Percentiles rank a stretch among this genome's conserved stretches.
These are phyloP conservation scores for Pestalotiopsis sp. DNA, from an alignment of 2,329 filamentous ascomycete genomes.

Conservation along the genomic window DNA sequence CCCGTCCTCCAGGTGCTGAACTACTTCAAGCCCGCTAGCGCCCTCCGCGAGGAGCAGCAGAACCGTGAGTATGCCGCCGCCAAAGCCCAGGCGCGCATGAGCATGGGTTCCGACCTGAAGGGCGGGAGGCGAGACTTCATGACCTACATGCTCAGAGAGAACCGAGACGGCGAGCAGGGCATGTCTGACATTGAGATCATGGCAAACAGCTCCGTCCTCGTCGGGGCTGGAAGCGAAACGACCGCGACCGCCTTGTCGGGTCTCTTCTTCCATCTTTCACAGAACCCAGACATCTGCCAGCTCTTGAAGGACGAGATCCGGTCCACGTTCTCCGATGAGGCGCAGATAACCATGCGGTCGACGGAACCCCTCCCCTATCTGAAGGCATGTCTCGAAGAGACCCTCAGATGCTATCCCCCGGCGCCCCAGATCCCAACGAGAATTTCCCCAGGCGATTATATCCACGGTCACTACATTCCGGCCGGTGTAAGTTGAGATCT, in stretches of 20 bases:
- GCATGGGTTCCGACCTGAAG: neutral
- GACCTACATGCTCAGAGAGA: neutral
- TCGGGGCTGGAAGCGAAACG: neutral
- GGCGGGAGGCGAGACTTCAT: conserved; percentile 1
- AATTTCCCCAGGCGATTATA: conserved; percentile 22
- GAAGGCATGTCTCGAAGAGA: conserved; percentile 14
- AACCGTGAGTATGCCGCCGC: neutral
- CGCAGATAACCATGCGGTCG: neutral
- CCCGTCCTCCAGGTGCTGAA: neutral
- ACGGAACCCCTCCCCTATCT: neutral
- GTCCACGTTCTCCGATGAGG: neutral
- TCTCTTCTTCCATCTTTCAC: neutral
- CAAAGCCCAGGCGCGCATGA: conserved; percentile 1
- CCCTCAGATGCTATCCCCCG: conserved; percentile 1
- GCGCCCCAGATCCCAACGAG: conserved; percentile 19
- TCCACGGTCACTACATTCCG: conserved; percentile 27
- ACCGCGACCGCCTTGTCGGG: neutral
- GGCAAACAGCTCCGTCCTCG: neutral
- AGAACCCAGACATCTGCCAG: neutral
- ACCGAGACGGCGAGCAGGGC: conserved; percentile 5
- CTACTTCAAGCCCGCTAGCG: neutral
- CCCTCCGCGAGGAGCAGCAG: neutral
- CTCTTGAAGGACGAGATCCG: conserved; percentile 1
- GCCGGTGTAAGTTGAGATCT: conserved; percentile 24
- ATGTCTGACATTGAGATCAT: conserved; percentile 11